Percentiles rank a stretch among this genome's conserved stretches.
phyloP scores from a whole-genome alignment of 805 yeast species.

The Priceomyces castillae region DNA sequence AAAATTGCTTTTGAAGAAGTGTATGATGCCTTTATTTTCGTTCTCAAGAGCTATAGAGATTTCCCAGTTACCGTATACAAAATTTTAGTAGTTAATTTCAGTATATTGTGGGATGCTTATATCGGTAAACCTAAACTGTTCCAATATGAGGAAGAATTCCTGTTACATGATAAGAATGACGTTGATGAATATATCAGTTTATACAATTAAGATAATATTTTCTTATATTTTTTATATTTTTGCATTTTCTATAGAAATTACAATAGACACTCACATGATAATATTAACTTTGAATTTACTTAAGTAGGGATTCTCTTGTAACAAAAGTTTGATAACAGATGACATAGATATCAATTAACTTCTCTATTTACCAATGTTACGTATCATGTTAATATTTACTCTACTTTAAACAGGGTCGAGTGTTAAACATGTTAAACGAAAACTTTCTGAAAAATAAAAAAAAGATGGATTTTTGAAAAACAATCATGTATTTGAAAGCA shows the following conservation, averaged over 20 bases:
- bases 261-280: background rate
- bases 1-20: slow-evolving; percentile 51
- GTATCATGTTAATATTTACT: too few species aligned
- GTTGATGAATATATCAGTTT: slow-evolving; percentile 1
- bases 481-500: too few species aligned
- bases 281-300: too few species aligned
- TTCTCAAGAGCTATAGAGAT: slow-evolving; percentile 60
- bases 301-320: too few species aligned
- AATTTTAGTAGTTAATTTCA: slow-evolving; percentile 45
- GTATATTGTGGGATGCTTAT: slow-evolving; percentile 68
- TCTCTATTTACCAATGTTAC: too few species aligned
- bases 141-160: slow-evolving; percentile 4
- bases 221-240: background rate
- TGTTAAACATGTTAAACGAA: too few species aligned
- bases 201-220: background rate
- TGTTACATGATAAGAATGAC: slow-evolving; percentile 6
- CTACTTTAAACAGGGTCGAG: too few species aligned
- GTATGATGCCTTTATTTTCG: slow-evolving; percentile 59
- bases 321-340: too few species aligned
- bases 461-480: too few species aligned
- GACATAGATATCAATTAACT: too few species aligned
- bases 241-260: background rate
- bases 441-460: too few species aligned
- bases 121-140: slow-evolving; percentile 50
- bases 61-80: slow-evolving; percentile 66